phyloP scores from a whole-genome alignment of 176 grass and related monocot species.

The Miscanthus lutarioriparius region DNA sequence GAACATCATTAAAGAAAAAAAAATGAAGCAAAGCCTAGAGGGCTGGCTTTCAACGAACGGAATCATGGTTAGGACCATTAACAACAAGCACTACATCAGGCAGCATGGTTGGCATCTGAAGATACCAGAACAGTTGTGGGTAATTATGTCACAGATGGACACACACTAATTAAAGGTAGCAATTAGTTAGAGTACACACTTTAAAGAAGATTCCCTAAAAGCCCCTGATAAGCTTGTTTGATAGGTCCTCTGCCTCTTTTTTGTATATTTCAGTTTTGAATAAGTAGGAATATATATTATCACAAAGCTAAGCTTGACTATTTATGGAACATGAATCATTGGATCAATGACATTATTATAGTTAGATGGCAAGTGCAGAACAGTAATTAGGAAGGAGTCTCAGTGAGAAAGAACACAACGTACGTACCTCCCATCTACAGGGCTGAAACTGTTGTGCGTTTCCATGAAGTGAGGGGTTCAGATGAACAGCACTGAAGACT shows the following conservation, averaged over 20 bases:
- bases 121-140: constrained; percentile 39
- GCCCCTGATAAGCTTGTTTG: constrained; percentile 43
- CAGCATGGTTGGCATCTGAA: constrained; percentile 55
- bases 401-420: background rate
- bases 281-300: constrained; percentile 24
- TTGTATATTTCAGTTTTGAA: constrained; percentile 21
- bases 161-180: constrained; percentile 57
- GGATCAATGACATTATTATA: background rate
- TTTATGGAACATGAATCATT: background rate
- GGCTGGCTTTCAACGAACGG: constrained; percentile 44
- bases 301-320: constrained; percentile 30
- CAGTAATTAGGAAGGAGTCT: background rate
- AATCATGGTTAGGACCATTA: constrained; percentile 57
- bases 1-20: constrained; percentile 13
- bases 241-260: constrained; percentile 33
- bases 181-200: constrained; percentile 55
- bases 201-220: constrained; percentile 61
- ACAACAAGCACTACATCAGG: constrained; percentile 39
- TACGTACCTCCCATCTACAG: constrained; percentile 83
- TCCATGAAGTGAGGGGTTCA: constrained; percentile 74
- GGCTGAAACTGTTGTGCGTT: constrained; percentile 66
- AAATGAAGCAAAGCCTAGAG: constrained; percentile 38
- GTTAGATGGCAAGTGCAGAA: background rate
- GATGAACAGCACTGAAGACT: constrained; percentile 81
- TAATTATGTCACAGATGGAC: constrained; percentile 57